Percentiles rank a stretch among this genome's conserved stretches.
Evolutionary conservation across 2,329 filamentous ascomycete genomes (phyloP).

Genomic region (Clonostachys byssicola): DNA sequence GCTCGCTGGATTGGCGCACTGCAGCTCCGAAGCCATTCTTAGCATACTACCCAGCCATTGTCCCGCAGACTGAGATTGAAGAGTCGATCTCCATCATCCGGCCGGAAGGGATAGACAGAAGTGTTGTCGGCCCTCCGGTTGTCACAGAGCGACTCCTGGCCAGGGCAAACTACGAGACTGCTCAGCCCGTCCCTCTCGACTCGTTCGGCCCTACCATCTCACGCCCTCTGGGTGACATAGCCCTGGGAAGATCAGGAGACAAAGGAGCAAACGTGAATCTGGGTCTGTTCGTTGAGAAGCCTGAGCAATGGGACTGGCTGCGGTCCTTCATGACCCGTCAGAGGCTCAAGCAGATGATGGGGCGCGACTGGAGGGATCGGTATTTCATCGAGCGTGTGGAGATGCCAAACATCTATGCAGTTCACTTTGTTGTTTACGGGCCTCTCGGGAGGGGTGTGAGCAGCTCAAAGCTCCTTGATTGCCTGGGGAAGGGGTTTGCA

Average conservation of each 20-base stretch:
- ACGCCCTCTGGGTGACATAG: conserved; percentile 19
- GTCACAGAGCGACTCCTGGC: conserved; percentile 6
- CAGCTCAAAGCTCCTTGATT: conserved; percentile 39
- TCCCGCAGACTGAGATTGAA: conserved; percentile 22
- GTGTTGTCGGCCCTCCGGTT: conserved; percentile 7
- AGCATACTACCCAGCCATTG: conserved; percentile 13
- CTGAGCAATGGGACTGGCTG: conserved; percentile 39
- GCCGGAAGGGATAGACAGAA: conserved; percentile 5
- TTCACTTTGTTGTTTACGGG: conserved; percentile 46
- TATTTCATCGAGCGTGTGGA: conserved; percentile 41
- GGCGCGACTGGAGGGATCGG: conserved; percentile 19
- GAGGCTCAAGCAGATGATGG: conserved; percentile 27
- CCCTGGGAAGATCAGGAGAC: conserved; percentile 25
- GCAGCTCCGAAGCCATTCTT: conserved; percentile 16
- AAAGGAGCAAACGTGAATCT: conserved; percentile 38
- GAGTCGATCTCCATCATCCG: conserved; percentile 13
- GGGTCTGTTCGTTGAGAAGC: conserved; percentile 36
- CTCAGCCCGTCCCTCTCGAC: conserved; percentile 5
- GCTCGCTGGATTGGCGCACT: conserved; percentile 34
- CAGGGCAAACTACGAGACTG: conserved; percentile 9
- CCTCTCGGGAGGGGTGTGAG: conserved; percentile 39
- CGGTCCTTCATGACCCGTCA: conserved; percentile 31
- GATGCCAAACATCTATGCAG: conserved; percentile 34
- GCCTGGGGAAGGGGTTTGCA: conserved; percentile 46
- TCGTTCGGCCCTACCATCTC: conserved; percentile 11